Base-by-base conservation (phyloP, 305 asterid genomes). In the Fraxinus greggii region DNA sequence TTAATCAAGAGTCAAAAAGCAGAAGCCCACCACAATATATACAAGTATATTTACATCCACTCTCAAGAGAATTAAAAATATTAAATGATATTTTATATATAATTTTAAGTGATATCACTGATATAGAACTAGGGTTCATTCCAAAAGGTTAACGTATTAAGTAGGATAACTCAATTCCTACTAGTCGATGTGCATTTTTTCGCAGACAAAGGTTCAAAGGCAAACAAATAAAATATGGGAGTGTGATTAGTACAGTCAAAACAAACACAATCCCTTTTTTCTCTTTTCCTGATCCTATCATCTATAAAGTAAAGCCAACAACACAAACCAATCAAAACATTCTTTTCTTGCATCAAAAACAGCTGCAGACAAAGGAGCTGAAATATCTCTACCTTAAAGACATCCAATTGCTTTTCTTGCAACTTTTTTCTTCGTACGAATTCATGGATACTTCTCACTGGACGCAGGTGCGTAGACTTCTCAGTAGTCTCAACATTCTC, bases 401-500 rank as follows among this genome's bases (percentile, higher is more conserved):
- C 61, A 72, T 54, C 84, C 81, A 84, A 83, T 85, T 78, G 88
- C 87, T 88, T 84, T 86, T 51, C 87, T 86, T 70, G 74, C 19
- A 42, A 73, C 72, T 79, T 77, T 78, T 82, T 65, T 51, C 29
- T 72, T 45, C 74, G 45, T 24, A 12, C 61, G 32, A 28, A 82
- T 81, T 86, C 89, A 93, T 93, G 97, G 97, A 92, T 80, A 75
- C 89, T 85, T 86, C 89, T 88, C 92, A 90, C 87, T 91, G 94
- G 95, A 86, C 90, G 29, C 93, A 90, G 95, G 95, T 91, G 63
- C 24, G 76, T 75, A 65, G 72, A 65, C n/a, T 65, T 65, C 17
- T 65, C 19, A 1, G 0, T 23, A 24, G n/a, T 26, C 72, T 63
- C 32, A 63, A 24, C 72, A 63, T 24, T 35, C 4, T n/a, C 28